Percentiles rank a stretch among this genome's conserved stretches.
Conservation (phyloP, 2,329 filamentous ascomycete genomes). For the Epichloe sibirici region DNA sequence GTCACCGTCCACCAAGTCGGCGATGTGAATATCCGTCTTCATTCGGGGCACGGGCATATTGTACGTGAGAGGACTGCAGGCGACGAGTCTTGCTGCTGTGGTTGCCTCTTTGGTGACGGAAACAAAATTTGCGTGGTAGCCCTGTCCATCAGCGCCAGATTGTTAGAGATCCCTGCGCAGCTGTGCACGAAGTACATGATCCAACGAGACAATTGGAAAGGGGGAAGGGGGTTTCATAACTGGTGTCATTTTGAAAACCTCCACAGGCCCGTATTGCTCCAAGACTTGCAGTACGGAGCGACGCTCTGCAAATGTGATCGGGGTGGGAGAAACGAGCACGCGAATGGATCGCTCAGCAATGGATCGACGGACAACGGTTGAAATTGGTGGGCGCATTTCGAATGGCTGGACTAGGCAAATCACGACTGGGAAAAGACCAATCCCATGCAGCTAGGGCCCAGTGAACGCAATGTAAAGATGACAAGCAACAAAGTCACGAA, state of each 20-base stretch:
- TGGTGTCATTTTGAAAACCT: conserved; percentile 34
- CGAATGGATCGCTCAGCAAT: conserved; percentile 30
- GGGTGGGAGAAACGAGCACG: conserved; percentile 38
- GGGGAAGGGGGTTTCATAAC: conserved; percentile 6
- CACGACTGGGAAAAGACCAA: neutral
- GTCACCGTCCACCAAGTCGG: conserved; percentile 16
- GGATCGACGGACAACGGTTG: conserved; percentile 6
- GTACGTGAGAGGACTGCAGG: conserved; percentile 35
- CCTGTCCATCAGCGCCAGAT: conserved; percentile 18
- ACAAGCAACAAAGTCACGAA: too few relatives aligned
- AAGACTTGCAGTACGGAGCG: conserved; percentile 41
- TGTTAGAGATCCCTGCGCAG: neutral
- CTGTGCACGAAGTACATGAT: neutral
- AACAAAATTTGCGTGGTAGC: conserved; percentile 36
- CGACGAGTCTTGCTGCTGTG: conserved; percentile 28
- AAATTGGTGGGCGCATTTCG: conserved; percentile 6
- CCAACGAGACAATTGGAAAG: neutral
- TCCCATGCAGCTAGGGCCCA: too few relatives aligned
- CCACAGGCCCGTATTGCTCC: conserved; percentile 35
- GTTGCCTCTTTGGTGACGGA: conserved; percentile 31
- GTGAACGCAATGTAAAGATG: too few relatives aligned
- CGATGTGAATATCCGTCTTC: conserved; percentile 20
- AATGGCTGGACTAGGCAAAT: neutral
- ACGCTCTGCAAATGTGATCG: conserved; percentile 40
- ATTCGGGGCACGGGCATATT: conserved; percentile 21